Conservation (phyloP, 2,329 filamentous ascomycete genomes). For the Ophidiomyces ophidiicola region DNA sequence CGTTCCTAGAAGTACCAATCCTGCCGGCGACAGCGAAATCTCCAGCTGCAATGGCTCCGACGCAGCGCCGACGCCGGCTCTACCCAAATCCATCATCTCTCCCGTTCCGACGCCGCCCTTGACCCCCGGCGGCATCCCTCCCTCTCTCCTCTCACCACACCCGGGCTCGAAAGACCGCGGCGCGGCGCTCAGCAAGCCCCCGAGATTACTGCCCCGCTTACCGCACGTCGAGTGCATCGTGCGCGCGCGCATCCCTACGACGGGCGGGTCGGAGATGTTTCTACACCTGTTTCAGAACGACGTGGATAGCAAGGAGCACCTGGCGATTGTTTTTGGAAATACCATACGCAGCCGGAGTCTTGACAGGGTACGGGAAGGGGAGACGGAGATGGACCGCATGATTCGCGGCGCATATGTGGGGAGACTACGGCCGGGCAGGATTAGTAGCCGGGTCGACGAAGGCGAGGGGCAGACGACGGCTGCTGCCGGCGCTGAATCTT, state of each 20-base stretch:
- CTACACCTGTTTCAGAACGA: slow-evolving; percentile 89
- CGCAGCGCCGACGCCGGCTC: slow-evolving; percentile 30
- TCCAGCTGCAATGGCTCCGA: slow-evolving; percentile 11
- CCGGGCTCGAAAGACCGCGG: slow-evolving; percentile 17
- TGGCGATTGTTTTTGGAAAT: slow-evolving; percentile 91
- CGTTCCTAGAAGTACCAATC: slow-evolving; percentile 1
- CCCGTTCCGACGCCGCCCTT: slow-evolving; percentile 35
- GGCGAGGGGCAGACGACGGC: slow-evolving; percentile 16
- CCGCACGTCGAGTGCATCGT: slow-evolving; percentile 89
- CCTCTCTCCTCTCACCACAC: slow-evolving; percentile 21
- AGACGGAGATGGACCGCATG: slow-evolving; percentile 56
- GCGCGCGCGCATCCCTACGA: slow-evolving; percentile 86
- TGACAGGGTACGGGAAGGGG: slow-evolving; percentile 33
- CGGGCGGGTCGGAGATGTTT: slow-evolving; percentile 88
- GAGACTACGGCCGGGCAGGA: slow-evolving; percentile 71
- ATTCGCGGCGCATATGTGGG: slow-evolving; percentile 88
- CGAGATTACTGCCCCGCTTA: slow-evolving; percentile 60
- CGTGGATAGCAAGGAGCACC: slow-evolving; percentile 85
- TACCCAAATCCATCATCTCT: slow-evolving; percentile 43
- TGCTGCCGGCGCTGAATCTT: slow-evolving; percentile 15
- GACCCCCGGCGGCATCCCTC: slow-evolving; percentile 29
- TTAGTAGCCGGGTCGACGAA: slow-evolving; percentile 51
- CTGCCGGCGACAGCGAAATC: neutral
- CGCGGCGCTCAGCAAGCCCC: slow-evolving; percentile 42
- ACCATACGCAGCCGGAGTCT: slow-evolving; percentile 61